Percentiles rank a stretch among this genome's conserved stretches.
Conservation (phyloP, 768 basidiomycete genomes). For the Suillus alpinus region DNA sequence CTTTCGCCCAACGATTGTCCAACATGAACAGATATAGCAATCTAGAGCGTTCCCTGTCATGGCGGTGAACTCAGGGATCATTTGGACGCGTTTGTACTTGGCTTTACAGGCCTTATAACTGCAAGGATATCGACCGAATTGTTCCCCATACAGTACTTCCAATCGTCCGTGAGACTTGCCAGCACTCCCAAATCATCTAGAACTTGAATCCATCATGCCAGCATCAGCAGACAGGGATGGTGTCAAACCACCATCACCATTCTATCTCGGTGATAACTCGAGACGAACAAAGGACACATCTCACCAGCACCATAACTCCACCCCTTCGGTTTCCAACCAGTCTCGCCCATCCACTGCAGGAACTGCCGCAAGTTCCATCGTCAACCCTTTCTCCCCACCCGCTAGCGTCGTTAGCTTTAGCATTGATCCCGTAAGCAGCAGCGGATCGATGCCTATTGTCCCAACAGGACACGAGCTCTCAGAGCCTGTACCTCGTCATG, state of each 20-base stretch:
- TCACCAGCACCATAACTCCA: constrained; percentile 14
- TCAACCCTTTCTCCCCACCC: constrained; percentile 54
- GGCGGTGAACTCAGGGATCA: not conserved
- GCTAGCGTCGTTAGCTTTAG: constrained; percentile 46
- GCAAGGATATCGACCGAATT: not conserved
- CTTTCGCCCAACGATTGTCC: not conserved
- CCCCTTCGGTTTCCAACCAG: constrained; percentile 3
- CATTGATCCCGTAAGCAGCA: constrained; percentile 30
- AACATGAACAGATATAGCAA: not conserved
- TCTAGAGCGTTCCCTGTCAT: constrained; percentile 5
- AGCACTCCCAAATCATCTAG: not conserved
- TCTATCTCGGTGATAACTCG: constrained; percentile 11
- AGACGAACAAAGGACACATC: constrained; percentile 8
- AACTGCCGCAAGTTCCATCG: constrained; percentile 13
- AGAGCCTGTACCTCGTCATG: constrained; percentile 31
- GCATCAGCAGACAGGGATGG: not conserved
- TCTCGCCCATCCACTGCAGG: constrained; percentile 25
- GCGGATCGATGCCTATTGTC: constrained; percentile 13
- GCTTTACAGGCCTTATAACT: not conserved
- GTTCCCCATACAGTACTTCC: not conserved
- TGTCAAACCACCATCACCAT: constrained; percentile 3
- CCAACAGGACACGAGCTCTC: constrained; percentile 21
- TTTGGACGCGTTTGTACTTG: constrained; percentile 2
- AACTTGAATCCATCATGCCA: not conserved
- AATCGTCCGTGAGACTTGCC: not conserved